Evolutionary conservation across 805 yeast species (phyloP), one percentile per base, ranked within the genome.

Genomic region (Suhomyces sp.): DNA sequence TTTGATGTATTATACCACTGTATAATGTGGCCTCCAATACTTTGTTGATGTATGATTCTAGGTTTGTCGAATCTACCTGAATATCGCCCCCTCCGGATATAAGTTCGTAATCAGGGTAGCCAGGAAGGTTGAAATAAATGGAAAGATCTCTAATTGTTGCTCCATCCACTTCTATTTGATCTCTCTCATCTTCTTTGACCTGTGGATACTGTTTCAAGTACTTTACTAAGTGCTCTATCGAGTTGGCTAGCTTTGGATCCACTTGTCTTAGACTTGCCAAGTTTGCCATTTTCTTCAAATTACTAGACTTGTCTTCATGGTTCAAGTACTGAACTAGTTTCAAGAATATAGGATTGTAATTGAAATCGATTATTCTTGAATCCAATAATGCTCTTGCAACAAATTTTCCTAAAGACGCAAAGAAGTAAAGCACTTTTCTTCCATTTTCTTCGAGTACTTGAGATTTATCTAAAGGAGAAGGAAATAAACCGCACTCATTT

Each of bases 371-470:
- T 44, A 92, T 83, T 56, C 98, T 76, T n/a, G 89, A 85, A 67
- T 93, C 99, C 48, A 93, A 67, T 63, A 92, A 72, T 0, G 97
- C 87, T 53, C 97, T 78, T 0, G 97, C 97, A 48, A 91, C 76
- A 63, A 94, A 90, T 49, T 81, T 83, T 3, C 99, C 99, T 54
- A 93, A 70, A 19, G 81, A 77, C 13, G 77, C 74, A 66, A 89
- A 93, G 45, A 84, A 66, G 24, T 76, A 75, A 5, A 84, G 51
- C 0, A 77, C 69, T 50, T 76, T 79, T 8, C 65, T 60, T 4
- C 78, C 79, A 24, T 75, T 67, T 4, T 66, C 69, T 25, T 65
- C 57, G 0, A 62, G 53, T 31, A 46, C 9, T 58, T 64, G 56
- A 52, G 51, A 10, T 31, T 60, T 44, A 59, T 66, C 63, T 44